phyloP scores from a whole-genome alignment of 106 monocot species.

The Dactylorhiza incarnata region DNA sequence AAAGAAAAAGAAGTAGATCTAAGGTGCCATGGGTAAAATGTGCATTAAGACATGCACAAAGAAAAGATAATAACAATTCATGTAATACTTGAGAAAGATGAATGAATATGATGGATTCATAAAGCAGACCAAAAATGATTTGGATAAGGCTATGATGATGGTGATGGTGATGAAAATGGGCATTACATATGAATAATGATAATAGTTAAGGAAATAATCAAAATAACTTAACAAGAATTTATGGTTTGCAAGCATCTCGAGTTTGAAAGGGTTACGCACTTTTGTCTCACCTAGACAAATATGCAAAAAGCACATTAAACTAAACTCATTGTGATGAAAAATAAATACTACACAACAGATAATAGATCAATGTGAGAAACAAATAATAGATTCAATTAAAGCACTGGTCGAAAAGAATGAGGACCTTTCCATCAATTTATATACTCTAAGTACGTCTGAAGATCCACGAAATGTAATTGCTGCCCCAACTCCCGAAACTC shows the following conservation, averaged over 20 bases:
- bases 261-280: background rate
- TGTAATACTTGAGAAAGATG: too few species aligned
- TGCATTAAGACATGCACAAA: too few species aligned
- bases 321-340: background rate
- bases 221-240: background rate
- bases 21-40: too few species aligned
- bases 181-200: background rate
- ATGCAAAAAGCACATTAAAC: background rate
- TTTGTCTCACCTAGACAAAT: background rate
- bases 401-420: slow-evolving; percentile 1
- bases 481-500: slow-evolving; percentile 62
- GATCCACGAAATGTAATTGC: slow-evolving; percentile 49
- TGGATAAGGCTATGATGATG: background rate
- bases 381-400: background rate
- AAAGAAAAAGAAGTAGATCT: too few species aligned
- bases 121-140: background rate
- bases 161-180: background rate
- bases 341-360: background rate
- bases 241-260: background rate
- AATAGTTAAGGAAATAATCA: background rate
- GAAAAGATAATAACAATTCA: too few species aligned
- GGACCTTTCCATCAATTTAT: slow-evolving; percentile 52
- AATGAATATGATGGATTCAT: background rate
- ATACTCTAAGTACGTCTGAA: slow-evolving; percentile 22
- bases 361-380: background rate